phyloP scores from a whole-genome alignment of 495 filamentous ascomycete genomes.

The Lophium mytilinum region DNA sequence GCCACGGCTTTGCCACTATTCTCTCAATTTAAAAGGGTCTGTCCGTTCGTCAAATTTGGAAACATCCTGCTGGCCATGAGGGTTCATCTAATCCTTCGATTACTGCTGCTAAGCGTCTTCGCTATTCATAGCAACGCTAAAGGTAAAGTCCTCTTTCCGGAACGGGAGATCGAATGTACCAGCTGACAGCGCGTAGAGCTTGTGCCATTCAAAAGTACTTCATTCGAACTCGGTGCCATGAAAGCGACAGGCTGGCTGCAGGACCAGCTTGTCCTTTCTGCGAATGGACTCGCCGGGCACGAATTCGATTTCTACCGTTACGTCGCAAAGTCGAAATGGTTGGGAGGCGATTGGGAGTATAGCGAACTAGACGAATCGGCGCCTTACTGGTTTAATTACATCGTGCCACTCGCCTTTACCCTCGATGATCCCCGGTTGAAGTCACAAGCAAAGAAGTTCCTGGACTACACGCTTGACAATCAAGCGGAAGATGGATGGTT shows the following conservation, averaged over 20 bases:
- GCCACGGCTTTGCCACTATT: no score
- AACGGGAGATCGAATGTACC: no score
- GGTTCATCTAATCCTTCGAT: no score
- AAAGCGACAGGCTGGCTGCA: slow-evolving; percentile 53
- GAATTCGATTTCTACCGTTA: slow-evolving; percentile 52
- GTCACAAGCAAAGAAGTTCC: slow-evolving; percentile 41
- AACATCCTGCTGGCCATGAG: no score
- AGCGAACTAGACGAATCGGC: slow-evolving; percentile 50
- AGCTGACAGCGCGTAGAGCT: no score
- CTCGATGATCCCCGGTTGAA: slow-evolving; percentile 49
- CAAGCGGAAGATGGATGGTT: slow-evolving; percentile 55
- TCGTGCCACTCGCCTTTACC: slow-evolving; percentile 56
- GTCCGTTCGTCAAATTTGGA: no score
- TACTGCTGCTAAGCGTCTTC: no score
- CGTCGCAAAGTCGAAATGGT: slow-evolving; percentile 47
- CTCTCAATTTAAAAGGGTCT: no score
- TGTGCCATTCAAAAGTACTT: slow-evolving; percentile 37
- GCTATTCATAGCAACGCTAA: no score
- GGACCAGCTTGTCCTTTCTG: slow-evolving; percentile 45
- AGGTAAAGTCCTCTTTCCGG: no score
- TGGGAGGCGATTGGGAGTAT: slow-evolving; percentile 51
- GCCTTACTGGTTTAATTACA: slow-evolving; percentile 60
- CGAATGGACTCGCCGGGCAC: slow-evolving; percentile 52
- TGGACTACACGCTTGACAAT: slow-evolving; percentile 44
- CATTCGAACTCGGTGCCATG: slow-evolving; percentile 51